A percentile compares a stretch with the other conserved stretches of the same genome.
Evolutionary conservation across 2,329 filamentous ascomycete species (phyloP).

Genomic region (Grosmannia penicillata): DNA sequence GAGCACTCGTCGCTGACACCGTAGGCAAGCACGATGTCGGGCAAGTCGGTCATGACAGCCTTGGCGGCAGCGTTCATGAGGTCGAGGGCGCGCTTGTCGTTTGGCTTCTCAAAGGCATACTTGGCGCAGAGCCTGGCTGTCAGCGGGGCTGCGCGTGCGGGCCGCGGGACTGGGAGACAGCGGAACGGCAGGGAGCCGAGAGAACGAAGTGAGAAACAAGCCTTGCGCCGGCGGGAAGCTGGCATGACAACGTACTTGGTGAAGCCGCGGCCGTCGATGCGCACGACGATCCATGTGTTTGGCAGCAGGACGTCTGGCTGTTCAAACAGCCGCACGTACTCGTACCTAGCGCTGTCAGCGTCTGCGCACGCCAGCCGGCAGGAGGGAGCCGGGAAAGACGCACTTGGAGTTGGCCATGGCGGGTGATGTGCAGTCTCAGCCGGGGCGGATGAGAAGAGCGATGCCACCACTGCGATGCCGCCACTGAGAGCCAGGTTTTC

Average conservation of each 20-base stretch:
- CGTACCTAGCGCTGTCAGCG: slow-evolving; percentile 46
- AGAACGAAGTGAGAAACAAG: too few species aligned
- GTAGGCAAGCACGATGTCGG: slow-evolving; percentile 78
- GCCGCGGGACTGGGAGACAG: too few species aligned
- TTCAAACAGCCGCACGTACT: slow-evolving; percentile 88
- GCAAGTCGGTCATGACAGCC: slow-evolving; percentile 66
- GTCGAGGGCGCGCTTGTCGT: slow-evolving; percentile 72
- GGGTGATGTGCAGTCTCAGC: neutral
- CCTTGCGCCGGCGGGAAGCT: too few species aligned
- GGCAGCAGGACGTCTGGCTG: slow-evolving; percentile 64
- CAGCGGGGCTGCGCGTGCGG: too few species aligned
- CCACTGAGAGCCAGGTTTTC: too few species aligned
- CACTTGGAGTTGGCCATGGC: slow-evolving; percentile 16
- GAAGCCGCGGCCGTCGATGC: slow-evolving; percentile 88
- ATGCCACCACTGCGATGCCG: too few species aligned
- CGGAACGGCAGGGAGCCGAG: too few species aligned
- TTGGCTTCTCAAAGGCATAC: slow-evolving; percentile 82
- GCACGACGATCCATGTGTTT: slow-evolving; percentile 91
- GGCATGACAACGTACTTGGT: slow-evolving; percentile 75
- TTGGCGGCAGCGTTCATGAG: slow-evolving; percentile 92
- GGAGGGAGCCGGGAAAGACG: too few species aligned
- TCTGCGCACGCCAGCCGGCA: neutral
- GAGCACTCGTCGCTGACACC: slow-evolving; percentile 93
- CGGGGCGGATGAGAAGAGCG: too few species aligned
- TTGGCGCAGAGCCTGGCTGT: slow-evolving; percentile 56